Base-by-base conservation (phyloP, 1,139 yeast genomes). In the Geotrichum phurueaensis region DNA sequence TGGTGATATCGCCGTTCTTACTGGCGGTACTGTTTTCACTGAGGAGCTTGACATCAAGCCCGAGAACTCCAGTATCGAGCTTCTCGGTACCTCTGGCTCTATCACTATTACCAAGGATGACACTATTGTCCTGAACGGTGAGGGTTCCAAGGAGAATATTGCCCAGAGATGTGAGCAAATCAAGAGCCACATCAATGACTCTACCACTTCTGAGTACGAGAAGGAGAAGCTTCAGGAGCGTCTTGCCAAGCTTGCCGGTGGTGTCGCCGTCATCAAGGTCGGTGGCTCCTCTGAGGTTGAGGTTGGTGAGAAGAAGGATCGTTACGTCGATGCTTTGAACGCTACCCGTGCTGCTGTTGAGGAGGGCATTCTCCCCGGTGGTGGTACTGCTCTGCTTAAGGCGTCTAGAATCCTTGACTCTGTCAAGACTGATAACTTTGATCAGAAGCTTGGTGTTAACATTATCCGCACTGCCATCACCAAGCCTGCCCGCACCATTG, bases 271-370 rank as follows among this genome's bases (percentile, higher is more conserved):
- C 68, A 83, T 94, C 72, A 89, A 88, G 82, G 99, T 94, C 65
- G 99, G 99, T 76, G 99, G 99, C 70, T 78, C 99, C 59, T 90
- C 97, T 29, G 99, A 94, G 80, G 91, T 94, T 69, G 99, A 94
- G 81, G 99, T 94, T 69, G 96, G 98, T 74, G 99, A 94, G 82
- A 95, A 94, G 96, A 94, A 94, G 82, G 99, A 94, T 77, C 91
- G 99, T 81, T 95, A 92, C 75, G 99, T 95, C 71, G 99, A 94
- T 80, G 99, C 99, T 56, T 84, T 94, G 74, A 94, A 95, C 76
- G 99, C 99, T 63, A 95, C 99, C 62, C 91, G 99, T 81, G 99
- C 99, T 69, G 99, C 99, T 66, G 99, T 94, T 67, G 96, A 94
- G 79, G 99, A 94, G 79, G 99, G 99, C 81, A 94, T 95, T 74